Evolutionary conservation across 331 rosid species (phyloP), one percentile per base, ranked within the genome.

Genomic region (Ulmus americana): DNA sequence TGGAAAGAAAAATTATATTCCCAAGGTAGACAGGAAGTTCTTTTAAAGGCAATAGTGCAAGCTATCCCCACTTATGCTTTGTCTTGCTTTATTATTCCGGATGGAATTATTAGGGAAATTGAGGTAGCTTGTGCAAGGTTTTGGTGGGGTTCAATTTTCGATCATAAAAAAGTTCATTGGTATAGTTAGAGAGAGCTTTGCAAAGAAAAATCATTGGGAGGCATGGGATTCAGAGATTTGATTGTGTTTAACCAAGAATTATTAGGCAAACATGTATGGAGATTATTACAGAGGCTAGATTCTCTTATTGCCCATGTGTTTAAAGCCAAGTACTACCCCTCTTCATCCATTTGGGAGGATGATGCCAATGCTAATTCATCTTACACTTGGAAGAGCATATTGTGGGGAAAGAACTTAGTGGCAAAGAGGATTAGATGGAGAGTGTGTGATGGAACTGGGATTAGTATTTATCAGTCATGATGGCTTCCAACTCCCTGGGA

Each of bases 301-400:
- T 0, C n/a, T 1, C 51, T 1, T 46, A 46, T 3, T 46, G 13
- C 6, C 13, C 6, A 1, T 0, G 4, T 46, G 2, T 0, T 46
- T n/a, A 0, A 46, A 6, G 51, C 0, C 10, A 46, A 46, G 2
- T 46, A 46, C 1, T 46, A 0, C 5, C 13, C 51, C 10, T 2
- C 5, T n/a, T 2, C 5, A 1, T 0, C 3, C 0, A 9, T 46
- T 8, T n/a, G 10, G 10, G 0, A 46, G 5, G n/a, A 0, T 9
- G 14, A 9, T 2, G 51, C 10, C 5, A 0, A 3, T 3, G 10
- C 2, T 10, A 46, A 3, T 9, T 46, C 2, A 0, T 6, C 0
- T 10, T 46, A 9, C n/a, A 46, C n/a, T 0, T 46, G 14, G 51
- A 46, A 46, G 5, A 46, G 5, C 2, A 46, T 46, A 8, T 8